Base-by-base conservation (phyloP, 1,139 yeast species). In the Pichia sp. region DNA sequence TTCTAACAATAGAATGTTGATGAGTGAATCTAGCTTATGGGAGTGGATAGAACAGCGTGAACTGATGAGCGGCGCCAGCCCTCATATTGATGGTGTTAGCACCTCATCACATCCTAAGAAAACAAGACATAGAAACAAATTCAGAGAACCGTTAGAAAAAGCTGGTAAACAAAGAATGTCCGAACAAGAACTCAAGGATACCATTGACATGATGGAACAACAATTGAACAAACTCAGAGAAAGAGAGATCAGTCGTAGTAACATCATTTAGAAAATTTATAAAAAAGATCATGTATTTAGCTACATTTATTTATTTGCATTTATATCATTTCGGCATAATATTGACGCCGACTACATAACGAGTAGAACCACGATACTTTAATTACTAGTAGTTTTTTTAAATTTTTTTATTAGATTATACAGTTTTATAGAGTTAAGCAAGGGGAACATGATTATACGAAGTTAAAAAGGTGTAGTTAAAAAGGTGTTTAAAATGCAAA, bases 21-120 rank as follows among this genome's bases (percentile, higher is more conserved):
- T 75, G 47, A 78, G 82, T 50, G 95, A 89, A 64, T 74, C 76
- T 34, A 76, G 77, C 36, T 65, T 90, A 48, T 90, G 96, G 96
- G 75, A 79, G 44, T 90, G 96, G 96, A 75, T 89, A 38, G 79
- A 81, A 47, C 40, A 73, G 86, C 44, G 74, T 74, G 42, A 66
- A 61, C 6, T 58, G 14, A 30, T 34, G 43, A 19, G n/a, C 19
- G 32, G 14, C 12, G n/a, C 22, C 10, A 20, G 28, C 12, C 10
- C 33, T 4, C 14, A 31, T n/a, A 12, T 30, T n/a, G 28, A 40
- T 5, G 18, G 22, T 6, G 7, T 33, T 7, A 40, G 33, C 9
- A 19, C 15, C 3, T 5, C 27, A 24, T 39, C 42, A 6, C 15
- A 39, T 15, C 4, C 18, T 24, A 40, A 20, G 34, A 38, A 41